A percentile compares a stretch with the other conserved stretches of the same genome.
These are phyloP conservation scores for Erodium chrysanthum DNA, from an alignment of 441 rosid species.

Conservation along the genomic window DNA sequence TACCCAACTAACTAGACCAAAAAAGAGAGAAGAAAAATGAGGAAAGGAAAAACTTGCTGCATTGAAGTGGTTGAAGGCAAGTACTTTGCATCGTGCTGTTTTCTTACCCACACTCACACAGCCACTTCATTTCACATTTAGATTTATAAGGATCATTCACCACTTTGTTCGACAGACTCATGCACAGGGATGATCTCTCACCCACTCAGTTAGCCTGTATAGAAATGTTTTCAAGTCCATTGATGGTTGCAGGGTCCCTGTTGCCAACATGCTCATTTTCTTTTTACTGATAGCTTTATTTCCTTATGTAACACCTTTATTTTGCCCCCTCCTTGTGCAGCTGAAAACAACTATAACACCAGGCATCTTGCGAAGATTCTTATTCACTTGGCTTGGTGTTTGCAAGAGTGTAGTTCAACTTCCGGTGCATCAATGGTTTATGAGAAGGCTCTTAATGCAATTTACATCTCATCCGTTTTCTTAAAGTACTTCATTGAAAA, in stretches of 20 bases:
- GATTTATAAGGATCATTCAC: not conserved
- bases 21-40: not conserved
- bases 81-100: not conserved
- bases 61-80: not conserved
- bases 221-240: not conserved
- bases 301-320: not conserved
- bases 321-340: conserved; percentile 26
- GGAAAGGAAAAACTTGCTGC: not conserved
- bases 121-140: not conserved
- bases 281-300: not conserved
- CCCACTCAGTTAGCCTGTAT: not conserved
- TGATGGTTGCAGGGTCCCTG: not conserved
- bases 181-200: not conserved
- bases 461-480: conserved; percentile 71
- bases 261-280: not conserved
- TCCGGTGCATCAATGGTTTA: conserved; percentile 37
- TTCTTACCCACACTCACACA: not conserved
- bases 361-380: conserved; percentile 82
- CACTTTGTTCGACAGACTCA: not conserved
- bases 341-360: conserved; percentile 58
- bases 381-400: conserved; percentile 72
- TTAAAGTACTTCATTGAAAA: conserved; percentile 69
- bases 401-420: conserved; percentile 53
- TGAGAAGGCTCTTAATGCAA: conserved; percentile 62
- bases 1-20: not conserved